These are phyloP conservation scores for Globisporangium orthogonon DNA, from an alignment of 352 stramenopile species.

Conservation along the genomic window DNA sequence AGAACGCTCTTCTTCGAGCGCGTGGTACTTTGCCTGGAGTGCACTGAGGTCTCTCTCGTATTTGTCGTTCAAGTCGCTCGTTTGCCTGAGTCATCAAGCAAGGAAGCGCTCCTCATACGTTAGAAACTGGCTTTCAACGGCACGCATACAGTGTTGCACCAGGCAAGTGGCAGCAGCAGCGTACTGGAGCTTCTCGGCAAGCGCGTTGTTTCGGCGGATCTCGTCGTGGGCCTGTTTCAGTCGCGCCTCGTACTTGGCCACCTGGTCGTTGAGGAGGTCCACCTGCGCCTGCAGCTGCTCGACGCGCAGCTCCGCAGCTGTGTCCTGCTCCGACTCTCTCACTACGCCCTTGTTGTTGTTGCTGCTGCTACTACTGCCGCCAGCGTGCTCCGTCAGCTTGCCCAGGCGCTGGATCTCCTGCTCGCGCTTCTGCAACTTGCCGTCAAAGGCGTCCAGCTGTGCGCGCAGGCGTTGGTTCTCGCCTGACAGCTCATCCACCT, in stretches of 20 bases:
- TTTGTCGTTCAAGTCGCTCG: constrained; percentile 41
- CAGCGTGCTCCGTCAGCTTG: constrained; percentile 34
- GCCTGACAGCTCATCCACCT: constrained; percentile 32
- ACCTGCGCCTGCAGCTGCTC: constrained; percentile 67
- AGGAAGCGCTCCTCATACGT: neutral
- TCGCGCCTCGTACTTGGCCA: constrained; percentile 74
- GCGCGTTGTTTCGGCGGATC: constrained; percentile 25
- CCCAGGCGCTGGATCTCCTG: constrained; percentile 60
- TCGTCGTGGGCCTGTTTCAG: constrained; percentile 57
- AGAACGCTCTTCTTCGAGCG: constrained; percentile 47
- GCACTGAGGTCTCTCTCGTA: constrained; percentile 40
- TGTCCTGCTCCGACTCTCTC: constrained; percentile 38
- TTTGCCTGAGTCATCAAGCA: constrained; percentile 20
- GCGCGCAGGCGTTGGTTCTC: constrained; percentile 41
- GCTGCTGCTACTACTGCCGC: constrained; percentile 27
- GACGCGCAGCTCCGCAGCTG: constrained; percentile 46
- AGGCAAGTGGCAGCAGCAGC: constrained; percentile 6
- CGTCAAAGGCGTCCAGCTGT: constrained; percentile 30
- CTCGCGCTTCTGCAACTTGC: constrained; percentile 57
- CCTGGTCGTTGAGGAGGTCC: constrained; percentile 72
- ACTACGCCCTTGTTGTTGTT: constrained; percentile 23
- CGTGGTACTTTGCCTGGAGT: constrained; percentile 36
- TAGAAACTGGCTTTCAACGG: neutral
- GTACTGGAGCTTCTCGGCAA: constrained; percentile 55
- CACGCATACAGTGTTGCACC: neutral